These are phyloP conservation scores for Colletotrichum camelliae DNA, from an alignment of 2,329 filamentous ascomycete species.

Conservation along the genomic window DNA sequence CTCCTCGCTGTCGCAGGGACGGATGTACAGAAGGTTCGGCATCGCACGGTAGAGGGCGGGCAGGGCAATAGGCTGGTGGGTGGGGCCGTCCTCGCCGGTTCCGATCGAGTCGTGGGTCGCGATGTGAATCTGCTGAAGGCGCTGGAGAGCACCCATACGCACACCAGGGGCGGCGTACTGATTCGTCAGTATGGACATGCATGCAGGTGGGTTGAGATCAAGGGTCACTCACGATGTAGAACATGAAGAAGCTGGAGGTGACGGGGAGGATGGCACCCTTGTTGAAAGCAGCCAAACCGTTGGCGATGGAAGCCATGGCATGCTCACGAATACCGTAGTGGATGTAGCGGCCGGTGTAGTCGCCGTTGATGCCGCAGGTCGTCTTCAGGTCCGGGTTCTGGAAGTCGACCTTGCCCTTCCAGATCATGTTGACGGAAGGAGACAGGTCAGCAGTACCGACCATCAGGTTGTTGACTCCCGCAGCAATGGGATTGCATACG, in stretches of 20 bases:
- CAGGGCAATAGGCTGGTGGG: conserved; percentile 66
- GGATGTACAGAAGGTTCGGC: conserved; percentile 67
- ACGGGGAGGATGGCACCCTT: conserved; percentile 61
- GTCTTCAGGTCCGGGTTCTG: conserved; percentile 46
- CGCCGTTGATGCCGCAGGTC: conserved; percentile 56
- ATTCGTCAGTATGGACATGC: neutral
- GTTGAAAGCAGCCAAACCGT: conserved; percentile 63
- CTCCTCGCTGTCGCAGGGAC: conserved; percentile 65
- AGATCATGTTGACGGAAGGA: conserved; percentile 61
- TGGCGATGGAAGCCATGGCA: conserved; percentile 63
- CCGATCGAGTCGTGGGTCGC: conserved; percentile 68
- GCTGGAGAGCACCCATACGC: conserved; percentile 64
- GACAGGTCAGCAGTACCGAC: conserved; percentile 60
- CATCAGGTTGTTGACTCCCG: conserved; percentile 52
- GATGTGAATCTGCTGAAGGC: conserved; percentile 61
- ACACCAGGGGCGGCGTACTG: conserved; percentile 61
- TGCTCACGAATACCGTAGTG: conserved; percentile 67
- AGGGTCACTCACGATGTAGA: conserved; percentile 49
- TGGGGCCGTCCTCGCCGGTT: conserved; percentile 65
- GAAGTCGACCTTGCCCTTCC: conserved; percentile 56
- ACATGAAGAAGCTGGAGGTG: conserved; percentile 68
- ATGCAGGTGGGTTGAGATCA: neutral
- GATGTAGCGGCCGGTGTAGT: conserved; percentile 60
- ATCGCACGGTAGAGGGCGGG: conserved; percentile 64
- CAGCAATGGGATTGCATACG: conserved; percentile 56